Base-by-base conservation (phyloP, 306 rosid species). In the Glycine latifolia region DNA sequence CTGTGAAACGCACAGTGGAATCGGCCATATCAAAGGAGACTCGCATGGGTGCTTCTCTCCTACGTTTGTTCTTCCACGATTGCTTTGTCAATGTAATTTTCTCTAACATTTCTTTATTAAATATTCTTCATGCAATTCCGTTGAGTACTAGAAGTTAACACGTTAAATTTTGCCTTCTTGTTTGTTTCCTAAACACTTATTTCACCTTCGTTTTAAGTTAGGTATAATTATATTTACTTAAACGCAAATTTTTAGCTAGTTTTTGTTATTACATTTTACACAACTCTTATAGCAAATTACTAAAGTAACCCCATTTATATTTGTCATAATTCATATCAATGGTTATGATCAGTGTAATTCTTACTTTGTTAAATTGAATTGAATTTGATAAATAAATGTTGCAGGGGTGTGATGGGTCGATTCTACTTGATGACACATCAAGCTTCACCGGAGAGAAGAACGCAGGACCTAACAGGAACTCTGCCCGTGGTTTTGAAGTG, bases 1-100 rank as follows among this genome's bases (percentile, higher is more conserved):
- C 89, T 1, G 95, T 95, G 46, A 90, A 83, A 77, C 66, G 84
- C 59, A 73, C 78, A 0, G 90, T 95, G 26, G 86, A 83, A 16
- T 84, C 92, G 0, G 97, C 95, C 5, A 82, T 95, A 26, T 13
- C 73, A 1, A 95, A 87, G 6, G 99, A 93, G 77, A 26, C 97
- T 16, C 91, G 99, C 16, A 95, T 91, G 94, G 99, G 97, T n/a
- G 97, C 97, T 78, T 95, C 99, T 60, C 87, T 95, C 74, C 92
- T 95, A 10, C 99, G 99, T 73, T 73, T 95, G 81, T 91, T 89
- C 91, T 95, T 95, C 79, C 99, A 93, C 9, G 97, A 95, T 43
- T 95, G 97, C 70, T 91, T 95, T 67, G 98, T 95, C 75, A 95
- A 95, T 74, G 97, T 95, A 26, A 26, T 26, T 26, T 26, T 26